Conservation (phyloP, 2,329 filamentous ascomycete genomes). For the Aspergillus terreus region DNA sequence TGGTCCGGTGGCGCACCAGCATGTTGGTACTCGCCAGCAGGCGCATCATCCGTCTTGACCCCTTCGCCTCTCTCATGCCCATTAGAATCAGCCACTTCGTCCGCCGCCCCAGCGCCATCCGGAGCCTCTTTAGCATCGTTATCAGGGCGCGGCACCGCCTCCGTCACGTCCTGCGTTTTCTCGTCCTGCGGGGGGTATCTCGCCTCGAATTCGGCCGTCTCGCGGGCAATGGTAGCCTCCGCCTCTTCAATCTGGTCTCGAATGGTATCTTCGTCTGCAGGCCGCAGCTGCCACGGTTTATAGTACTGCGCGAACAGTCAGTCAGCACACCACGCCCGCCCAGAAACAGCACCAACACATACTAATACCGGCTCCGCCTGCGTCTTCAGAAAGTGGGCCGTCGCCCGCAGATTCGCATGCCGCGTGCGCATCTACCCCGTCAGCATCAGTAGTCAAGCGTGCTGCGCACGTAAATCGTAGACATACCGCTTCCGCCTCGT, state of each 20-base stretch:
- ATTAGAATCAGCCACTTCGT: conserved; percentile 23
- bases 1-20: conserved; percentile 34
- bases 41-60: conserved; percentile 19
- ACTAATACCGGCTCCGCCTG: conserved; percentile 70
- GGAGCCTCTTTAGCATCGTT: conserved; percentile 22
- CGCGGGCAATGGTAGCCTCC: conserved; percentile 60
- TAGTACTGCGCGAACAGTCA: conserved; percentile 61
- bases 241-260: conserved; percentile 65
- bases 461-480: too few species aligned
- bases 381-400: conserved; percentile 71
- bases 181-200: conserved; percentile 36
- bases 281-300: conserved; percentile 72
- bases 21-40: conserved; percentile 23
- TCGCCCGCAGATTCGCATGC: conserved; percentile 68
- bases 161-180: conserved; percentile 6
- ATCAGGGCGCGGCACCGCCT: background rate
- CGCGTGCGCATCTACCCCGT: conserved; percentile 64
- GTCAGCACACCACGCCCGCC: conserved; percentile 2
- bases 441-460: conserved; percentile 19
- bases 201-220: conserved; percentile 61
- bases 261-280: conserved; percentile 67
- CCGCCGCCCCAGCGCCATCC: conserved; percentile 44
- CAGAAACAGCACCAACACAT: conserved; percentile 36
- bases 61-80: conserved; percentile 14
- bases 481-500: conserved; percentile 73